Evolutionary conservation across 495 filamentous ascomycete species (phyloP).

Genomic region (Podospora fimiseda): DNA sequence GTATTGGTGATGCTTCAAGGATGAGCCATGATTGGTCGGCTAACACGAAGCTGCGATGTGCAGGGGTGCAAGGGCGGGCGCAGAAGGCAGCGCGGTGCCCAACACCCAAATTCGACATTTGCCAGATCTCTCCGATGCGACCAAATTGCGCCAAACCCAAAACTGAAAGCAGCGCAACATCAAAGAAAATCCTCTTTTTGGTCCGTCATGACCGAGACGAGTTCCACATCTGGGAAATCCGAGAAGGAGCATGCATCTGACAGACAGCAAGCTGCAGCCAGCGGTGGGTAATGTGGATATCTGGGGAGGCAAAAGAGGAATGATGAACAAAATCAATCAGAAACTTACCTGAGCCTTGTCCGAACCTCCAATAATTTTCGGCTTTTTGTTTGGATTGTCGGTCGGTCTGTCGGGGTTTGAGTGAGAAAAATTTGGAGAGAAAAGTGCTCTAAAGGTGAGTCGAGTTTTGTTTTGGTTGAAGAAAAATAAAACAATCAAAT

Average conservation of each 20-base stretch:
- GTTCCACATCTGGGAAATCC: not conserved
- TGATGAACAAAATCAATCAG: not conserved
- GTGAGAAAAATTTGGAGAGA: no score
- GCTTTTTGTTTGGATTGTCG: no score
- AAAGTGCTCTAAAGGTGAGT: no score
- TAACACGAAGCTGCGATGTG: not conserved
- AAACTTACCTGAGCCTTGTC: not conserved
- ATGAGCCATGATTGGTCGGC: not conserved
- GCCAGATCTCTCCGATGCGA: conserved; percentile 7
- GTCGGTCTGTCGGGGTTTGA: no score
- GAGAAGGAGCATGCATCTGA: not conserved
- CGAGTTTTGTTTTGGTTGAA: no score
- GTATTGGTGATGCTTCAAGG: not conserved
- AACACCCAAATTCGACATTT: not conserved
- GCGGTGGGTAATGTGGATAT: not conserved
- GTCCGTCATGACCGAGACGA: not conserved
- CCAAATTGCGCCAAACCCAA: not conserved
- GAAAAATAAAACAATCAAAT: no score
- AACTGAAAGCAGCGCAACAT: not conserved
- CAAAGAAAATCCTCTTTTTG: not conserved
- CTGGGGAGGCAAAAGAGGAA: not conserved
- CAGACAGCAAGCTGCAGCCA: not conserved
- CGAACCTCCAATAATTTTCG: no score
- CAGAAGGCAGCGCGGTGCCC: not conserved
- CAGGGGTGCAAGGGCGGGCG: not conserved